A percentile compares a stretch with the other conserved stretches of the same genome.
Evolutionary conservation across 345 rosid genomes (phyloP).

Genomic region (Anastatica hierochuntica): DNA sequence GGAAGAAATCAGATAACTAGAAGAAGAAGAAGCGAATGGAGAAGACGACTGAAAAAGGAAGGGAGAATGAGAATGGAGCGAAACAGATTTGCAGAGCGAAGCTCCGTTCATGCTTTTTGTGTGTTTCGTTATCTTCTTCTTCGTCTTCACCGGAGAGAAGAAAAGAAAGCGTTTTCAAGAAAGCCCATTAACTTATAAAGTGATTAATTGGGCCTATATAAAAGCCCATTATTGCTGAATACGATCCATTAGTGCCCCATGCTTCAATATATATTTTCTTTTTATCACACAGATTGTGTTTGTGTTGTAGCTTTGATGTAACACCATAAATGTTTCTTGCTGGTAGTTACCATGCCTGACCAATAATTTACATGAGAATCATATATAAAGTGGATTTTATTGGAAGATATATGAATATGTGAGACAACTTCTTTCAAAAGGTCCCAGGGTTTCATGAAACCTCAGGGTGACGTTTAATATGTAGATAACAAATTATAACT

Average conservation of each 20-base stretch:
- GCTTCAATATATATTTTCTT: background rate
- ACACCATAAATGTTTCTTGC: too few species aligned
- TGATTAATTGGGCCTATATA: background rate
- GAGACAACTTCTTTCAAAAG: conserved; percentile 11
- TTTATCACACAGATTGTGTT: too few species aligned
- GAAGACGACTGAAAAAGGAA: conserved; percentile 1
- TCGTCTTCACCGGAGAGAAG: conserved; percentile 6
- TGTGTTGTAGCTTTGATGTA: too few species aligned
- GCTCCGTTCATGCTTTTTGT: conserved; percentile 18
- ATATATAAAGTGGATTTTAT: background rate
- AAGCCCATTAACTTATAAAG: background rate
- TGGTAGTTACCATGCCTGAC: background rate
- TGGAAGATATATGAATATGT: conserved; percentile 7
- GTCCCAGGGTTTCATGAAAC: conserved; percentile 1
- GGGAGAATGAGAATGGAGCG: conserved; percentile 9
- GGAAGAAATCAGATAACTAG: background rate
- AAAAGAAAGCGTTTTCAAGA: background rate
- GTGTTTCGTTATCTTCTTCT: conserved; percentile 22
- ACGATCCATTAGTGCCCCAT: background rate
- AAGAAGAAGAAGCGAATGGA: background rate
- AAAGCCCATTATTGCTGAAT: background rate
- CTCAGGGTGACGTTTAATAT: too few species aligned
- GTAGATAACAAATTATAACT: too few species aligned
- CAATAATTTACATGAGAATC: conserved; percentile 6
- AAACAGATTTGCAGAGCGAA: conserved; percentile 21